Conservation (phyloP, 768 basidiomycete genomes). For the Leccinum broughii region DNA sequence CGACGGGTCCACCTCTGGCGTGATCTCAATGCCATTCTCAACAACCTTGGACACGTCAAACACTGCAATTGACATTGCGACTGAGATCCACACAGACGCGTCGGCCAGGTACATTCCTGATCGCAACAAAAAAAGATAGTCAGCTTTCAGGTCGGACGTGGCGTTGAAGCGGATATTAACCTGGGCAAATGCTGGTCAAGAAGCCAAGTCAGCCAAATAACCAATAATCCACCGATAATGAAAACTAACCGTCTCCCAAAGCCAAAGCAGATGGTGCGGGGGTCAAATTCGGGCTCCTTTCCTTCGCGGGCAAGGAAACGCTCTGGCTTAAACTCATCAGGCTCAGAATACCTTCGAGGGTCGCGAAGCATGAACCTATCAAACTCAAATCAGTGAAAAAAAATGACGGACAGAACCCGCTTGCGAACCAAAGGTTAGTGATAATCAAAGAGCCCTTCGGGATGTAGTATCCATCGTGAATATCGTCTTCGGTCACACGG, state of each 20-base stretch:
- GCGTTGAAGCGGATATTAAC: slow-evolving; percentile 10
- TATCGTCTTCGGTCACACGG: slow-evolving; percentile 56
- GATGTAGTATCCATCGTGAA: slow-evolving; percentile 62
- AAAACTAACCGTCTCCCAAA: slow-evolving; percentile 59
- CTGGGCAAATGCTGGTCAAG: slow-evolving; percentile 29
- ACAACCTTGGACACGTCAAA: slow-evolving; percentile 49
- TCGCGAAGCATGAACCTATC: slow-evolving; percentile 36
- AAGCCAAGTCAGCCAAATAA: slow-evolving; percentile 9
- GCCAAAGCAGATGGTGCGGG: slow-evolving; percentile 63
- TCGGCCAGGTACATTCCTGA: slow-evolving; percentile 55
- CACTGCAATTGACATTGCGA: slow-evolving; percentile 46
- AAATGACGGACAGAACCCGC: slow-evolving; percentile 4
- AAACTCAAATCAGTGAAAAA: neutral
- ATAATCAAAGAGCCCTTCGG: slow-evolving; percentile 44
- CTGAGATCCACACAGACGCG: slow-evolving; percentile 45
- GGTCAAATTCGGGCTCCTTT: slow-evolving; percentile 50
- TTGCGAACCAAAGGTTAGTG: slow-evolving; percentile 24
- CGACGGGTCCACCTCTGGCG: slow-evolving; percentile 57
- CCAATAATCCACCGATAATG: slow-evolving; percentile 4
- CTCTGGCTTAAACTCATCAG: slow-evolving; percentile 58
- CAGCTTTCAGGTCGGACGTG: slow-evolving; percentile 27
- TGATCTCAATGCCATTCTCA: slow-evolving; percentile 47
- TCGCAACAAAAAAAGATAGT: neutral
- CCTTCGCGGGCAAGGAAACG: slow-evolving; percentile 48
- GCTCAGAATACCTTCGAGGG: slow-evolving; percentile 47